Evolutionary conservation across 306 rosid genomes (phyloP), one percentile per base, ranked within the genome.

Genomic region (Gastrolobium bilobum): DNA sequence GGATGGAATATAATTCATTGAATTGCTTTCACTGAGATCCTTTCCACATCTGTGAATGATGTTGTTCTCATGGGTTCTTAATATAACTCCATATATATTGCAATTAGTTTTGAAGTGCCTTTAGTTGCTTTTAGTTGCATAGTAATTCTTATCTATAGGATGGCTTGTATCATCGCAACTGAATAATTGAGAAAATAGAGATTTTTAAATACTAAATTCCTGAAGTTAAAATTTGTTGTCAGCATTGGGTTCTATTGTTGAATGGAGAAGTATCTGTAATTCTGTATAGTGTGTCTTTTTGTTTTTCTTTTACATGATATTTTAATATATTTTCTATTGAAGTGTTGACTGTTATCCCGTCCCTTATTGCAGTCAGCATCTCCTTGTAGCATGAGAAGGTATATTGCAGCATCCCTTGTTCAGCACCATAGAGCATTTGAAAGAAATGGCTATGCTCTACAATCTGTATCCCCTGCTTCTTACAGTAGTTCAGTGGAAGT

Each of bases 401-500:
- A 61, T 70, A 67, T 65, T 48, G 44, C 88, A 8, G 79, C 69
- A 51, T 82, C 89, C 54, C 40, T 53, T 58, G 76, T 78, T 56
- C 88, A 81, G 50, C 76, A 68, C 42, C 83, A 33, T 48, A 80
- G 83, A 70, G 72, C 88, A 26, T 64, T 62, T 43, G 86, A 86
- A 31, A 80, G 85, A 58, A 83, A 62, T 11, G 84, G 59, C 53
- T 13, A 34, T 63, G 80, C 79, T 61, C 31, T 34, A 15, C 86
- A 82, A 72, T 90, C 89, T 70, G 44, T 50, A 72, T 85, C 91
- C 29, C 88, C 91, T 64, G 79, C 83, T 60, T 84, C 86, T 78
- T 81, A 57, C 84, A 62, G 87, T 79, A 74, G 85, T 78, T 85
- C 93, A 29, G 53, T 59, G 72, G 88, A 90, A 82, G 97, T 89